phyloP scores from a whole-genome alignment of 441 rosid genomes.

The Erodium moschatum region DNA sequence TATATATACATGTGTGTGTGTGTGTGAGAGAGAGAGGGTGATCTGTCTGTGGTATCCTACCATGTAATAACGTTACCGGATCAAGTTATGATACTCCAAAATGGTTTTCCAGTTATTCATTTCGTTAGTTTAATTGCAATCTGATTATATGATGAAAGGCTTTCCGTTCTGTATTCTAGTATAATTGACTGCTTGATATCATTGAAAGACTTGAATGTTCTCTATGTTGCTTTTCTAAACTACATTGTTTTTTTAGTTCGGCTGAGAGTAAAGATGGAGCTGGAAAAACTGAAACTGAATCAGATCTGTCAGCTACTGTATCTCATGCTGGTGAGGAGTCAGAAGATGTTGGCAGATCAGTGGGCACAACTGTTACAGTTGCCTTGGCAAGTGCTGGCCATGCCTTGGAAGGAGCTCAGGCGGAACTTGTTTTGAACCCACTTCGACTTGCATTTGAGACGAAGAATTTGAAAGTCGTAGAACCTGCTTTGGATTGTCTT shows the following conservation, averaged over 20 bases:
- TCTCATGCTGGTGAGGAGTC: slow-evolving; percentile 33
- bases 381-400: slow-evolving; percentile 79
- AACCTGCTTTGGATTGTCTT: slow-evolving; percentile 97
- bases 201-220: slow-evolving; percentile 1
- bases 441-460: slow-evolving; percentile 90
- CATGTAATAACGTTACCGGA: background rate
- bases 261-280: slow-evolving; percentile 50
- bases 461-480: slow-evolving; percentile 72
- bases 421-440: slow-evolving; percentile 81
- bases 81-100: background rate
- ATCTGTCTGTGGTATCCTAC: background rate
- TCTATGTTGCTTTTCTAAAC: slow-evolving; percentile 3
- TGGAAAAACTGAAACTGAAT: slow-evolving; percentile 37
- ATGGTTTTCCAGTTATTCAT: background rate
- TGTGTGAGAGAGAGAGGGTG: too few relatives aligned
- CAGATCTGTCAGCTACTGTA: slow-evolving; percentile 30
- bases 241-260: slow-evolving; percentile 33
- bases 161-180: background rate
- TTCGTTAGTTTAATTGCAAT: background rate
- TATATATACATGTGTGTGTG: too few relatives aligned
- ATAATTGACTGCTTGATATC: background rate
- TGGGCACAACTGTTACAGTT: slow-evolving; percentile 38
- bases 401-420: slow-evolving; percentile 75
- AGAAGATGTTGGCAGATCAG: slow-evolving; percentile 36
- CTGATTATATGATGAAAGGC: slow-evolving; percentile 6